Base-by-base conservation (phyloP, 2,329 filamentous ascomycete species). In the Byssothecium circinans region DNA sequence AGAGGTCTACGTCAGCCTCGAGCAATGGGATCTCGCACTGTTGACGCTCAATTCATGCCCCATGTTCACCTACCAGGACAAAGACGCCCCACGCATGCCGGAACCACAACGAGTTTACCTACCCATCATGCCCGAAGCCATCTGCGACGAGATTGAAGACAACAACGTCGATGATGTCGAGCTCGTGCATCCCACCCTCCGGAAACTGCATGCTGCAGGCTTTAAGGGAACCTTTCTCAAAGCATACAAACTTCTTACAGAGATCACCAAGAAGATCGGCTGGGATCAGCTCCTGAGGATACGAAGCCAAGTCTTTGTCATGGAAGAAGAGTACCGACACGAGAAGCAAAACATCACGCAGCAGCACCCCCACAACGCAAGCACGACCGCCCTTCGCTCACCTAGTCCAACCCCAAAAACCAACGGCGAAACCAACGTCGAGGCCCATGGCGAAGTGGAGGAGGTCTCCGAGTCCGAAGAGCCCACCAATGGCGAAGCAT, bases 21-120 rank as follows among this genome's bases (percentile, higher is more conserved):
- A 99, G 69, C 89, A 95, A 67, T 99, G 94, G 91, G 94, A 97
- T 66, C 84, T 97, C 58, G 94, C 94, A 0, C 81, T 99, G 19
- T 85, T 95, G 4, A 97, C 94, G 3, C 80, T 99, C 43, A 99
- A 99, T 74, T 99, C 94, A 15, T 99, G 94, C 71, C 94, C 94
- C 8, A 99, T 99, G 94, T 99, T 99, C 72, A 99, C 94, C 6
- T 97, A 99, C 71, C 94, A 97, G 72, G 94, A 99, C 73, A 97
- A 96, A 72, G 94, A 99, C 69, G 87, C 91, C 5, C 94, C 94
- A 3, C 76, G 94, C 50, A 92, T 97, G 87, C 94, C 94, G 1
- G 91, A 96, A 65, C 91, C 94, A 0, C 87, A 88, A 61, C 88
- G 91, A 46, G 88, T 97, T 34, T 84, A 88, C 58, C 81, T 99